These are phyloP conservation scores for Dinochytrium kinnereticum DNA, from an alignment of 371 early-diverging fungal species.

Conservation along the genomic window DNA sequence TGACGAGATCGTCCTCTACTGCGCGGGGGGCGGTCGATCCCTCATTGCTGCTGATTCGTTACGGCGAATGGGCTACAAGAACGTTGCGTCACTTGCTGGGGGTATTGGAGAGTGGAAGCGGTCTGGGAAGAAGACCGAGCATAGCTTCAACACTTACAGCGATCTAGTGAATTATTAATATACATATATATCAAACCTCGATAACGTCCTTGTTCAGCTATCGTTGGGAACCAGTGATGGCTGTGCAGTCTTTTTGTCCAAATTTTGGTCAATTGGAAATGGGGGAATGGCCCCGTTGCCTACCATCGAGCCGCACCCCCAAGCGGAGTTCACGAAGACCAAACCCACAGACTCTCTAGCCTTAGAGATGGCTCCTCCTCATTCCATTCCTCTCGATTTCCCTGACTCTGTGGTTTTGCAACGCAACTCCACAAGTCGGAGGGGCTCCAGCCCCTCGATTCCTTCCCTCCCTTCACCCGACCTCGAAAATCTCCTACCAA, in stretches of 20 bases:
- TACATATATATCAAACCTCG: too few species aligned
- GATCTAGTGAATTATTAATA: constrained; percentile 4
- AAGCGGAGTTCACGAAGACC: too few species aligned
- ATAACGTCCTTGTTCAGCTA: too few species aligned
- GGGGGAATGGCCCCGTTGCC: neutral
- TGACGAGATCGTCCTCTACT: constrained; percentile 62
- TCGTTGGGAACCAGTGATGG: too few species aligned
- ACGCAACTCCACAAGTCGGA: too few species aligned
- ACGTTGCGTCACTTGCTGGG: constrained; percentile 43
- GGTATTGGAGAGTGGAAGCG: constrained; percentile 40
- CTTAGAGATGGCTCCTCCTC: too few species aligned
- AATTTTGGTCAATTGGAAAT: too few species aligned
- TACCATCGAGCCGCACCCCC: neutral
- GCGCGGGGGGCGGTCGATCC: constrained; percentile 63
- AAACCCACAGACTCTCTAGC: too few species aligned
- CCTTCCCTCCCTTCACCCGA: neutral
- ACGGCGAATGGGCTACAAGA: constrained; percentile 62
- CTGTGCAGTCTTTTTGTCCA: too few species aligned
- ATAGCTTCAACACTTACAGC: constrained; percentile 17
- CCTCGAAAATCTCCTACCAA: constrained; percentile 17
- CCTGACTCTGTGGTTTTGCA: too few species aligned
- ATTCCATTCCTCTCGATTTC: too few species aligned
- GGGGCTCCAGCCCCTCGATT: neutral
- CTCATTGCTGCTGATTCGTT: constrained; percentile 63
- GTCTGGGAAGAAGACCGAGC: constrained; percentile 14